Percentiles rank a stretch among this genome's conserved stretches.
These are phyloP conservation scores for Melanomma pulvis-pyrius DNA, from an alignment of 495 filamentous ascomycete genomes.

Conservation along the genomic window DNA sequence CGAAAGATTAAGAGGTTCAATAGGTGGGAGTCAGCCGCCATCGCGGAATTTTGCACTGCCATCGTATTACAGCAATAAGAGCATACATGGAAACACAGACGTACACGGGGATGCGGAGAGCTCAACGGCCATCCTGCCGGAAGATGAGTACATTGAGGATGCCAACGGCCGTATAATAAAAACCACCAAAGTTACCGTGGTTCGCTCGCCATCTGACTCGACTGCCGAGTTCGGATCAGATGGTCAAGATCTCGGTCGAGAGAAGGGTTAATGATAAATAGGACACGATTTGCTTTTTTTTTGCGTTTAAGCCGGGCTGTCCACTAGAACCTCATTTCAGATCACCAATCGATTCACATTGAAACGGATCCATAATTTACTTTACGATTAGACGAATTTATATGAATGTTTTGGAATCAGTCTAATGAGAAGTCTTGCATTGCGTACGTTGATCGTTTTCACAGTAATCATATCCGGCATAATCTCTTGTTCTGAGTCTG, in stretches of 20 bases:
- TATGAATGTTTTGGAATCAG: too few relatives aligned
- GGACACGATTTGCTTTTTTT: neutral
- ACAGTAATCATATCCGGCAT: too few relatives aligned
- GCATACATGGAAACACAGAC: neutral
- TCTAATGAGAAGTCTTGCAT: too few relatives aligned
- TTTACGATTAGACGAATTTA: too few relatives aligned
- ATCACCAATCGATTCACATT: too few relatives aligned
- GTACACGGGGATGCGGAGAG: neutral
- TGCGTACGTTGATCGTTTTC: too few relatives aligned
- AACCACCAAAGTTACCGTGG: neutral
- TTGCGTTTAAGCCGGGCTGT: too few relatives aligned
- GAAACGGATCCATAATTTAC: too few relatives aligned
- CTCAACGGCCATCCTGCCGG: neutral
- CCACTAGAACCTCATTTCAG: too few relatives aligned
- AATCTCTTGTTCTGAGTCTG: too few relatives aligned
- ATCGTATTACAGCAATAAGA: neutral
- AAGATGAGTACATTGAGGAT: constrained; percentile 2
- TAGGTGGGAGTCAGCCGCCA: neutral
- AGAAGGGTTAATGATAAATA: neutral
- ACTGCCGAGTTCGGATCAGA: neutral
- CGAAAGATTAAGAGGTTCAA: neutral
- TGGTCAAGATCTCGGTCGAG: neutral
- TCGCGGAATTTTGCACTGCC: neutral
- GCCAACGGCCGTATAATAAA: neutral
- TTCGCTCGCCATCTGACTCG: neutral